A percentile compares a stretch with the other conserved stretches of the same genome.
These are phyloP conservation scores for Allodekkera sacchari DNA, from an alignment of 805 yeast species.

Conservation along the genomic window DNA sequence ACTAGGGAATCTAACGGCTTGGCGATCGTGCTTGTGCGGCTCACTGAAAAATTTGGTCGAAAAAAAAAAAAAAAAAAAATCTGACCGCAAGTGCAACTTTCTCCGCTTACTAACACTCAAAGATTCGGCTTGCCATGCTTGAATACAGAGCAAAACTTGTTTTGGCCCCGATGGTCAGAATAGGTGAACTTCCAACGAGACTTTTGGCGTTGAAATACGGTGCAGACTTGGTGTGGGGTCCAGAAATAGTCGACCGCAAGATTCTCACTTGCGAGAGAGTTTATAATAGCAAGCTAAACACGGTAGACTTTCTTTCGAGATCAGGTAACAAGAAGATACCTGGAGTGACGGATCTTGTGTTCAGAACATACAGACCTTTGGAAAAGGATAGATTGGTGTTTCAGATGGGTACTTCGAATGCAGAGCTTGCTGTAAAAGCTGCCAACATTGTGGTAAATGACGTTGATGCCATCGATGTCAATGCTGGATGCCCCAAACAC, in stretches of 20 bases:
- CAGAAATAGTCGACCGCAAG: constrained; percentile 88
- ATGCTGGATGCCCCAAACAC: constrained; percentile 97
- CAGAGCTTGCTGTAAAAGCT: constrained; percentile 83
- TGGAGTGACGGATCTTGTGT: constrained; percentile 43
- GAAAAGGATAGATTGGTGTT: constrained; percentile 71
- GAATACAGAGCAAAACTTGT: constrained; percentile 72
- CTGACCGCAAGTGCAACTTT: too few relatives aligned
- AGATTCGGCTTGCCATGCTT: too few relatives aligned
- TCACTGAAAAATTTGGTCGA: too few relatives aligned
- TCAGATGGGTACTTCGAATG: constrained; percentile 83
- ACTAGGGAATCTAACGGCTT: too few relatives aligned
- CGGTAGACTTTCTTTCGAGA: constrained; percentile 49
- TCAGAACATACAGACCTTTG: constrained; percentile 58
- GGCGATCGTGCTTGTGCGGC: too few relatives aligned
- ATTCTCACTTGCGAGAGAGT: constrained; percentile 61
- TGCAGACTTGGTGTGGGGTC: constrained; percentile 95
- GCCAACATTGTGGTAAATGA: constrained; percentile 74
- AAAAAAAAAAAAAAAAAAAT: constrained; percentile 1
- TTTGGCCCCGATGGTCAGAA: constrained; percentile 94
- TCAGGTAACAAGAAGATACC: constrained; percentile 34
- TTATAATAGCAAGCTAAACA: constrained; percentile 45
- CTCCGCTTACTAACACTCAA: too few relatives aligned
- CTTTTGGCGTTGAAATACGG: constrained; percentile 73
- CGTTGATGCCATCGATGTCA: constrained; percentile 88
- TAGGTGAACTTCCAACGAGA: constrained; percentile 90